Conservation (phyloP, 2,329 filamentous ascomycete genomes). For the Tolypocladium tropicale region DNA sequence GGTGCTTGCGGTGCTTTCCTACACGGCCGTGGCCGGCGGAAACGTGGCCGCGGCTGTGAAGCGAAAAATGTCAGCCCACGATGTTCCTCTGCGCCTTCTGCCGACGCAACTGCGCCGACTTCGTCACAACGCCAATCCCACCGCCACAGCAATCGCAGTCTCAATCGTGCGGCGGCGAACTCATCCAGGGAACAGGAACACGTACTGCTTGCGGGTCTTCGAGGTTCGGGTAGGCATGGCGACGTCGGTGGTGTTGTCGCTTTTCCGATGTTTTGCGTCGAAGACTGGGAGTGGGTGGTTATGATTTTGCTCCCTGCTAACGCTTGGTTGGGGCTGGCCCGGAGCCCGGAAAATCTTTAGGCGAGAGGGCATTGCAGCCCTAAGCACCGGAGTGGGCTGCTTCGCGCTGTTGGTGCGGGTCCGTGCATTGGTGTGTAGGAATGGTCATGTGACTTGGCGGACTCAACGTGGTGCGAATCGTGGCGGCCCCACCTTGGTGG, state of each 20-base stretch:
- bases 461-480: slow-evolving; percentile 11
- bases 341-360: slow-evolving; percentile 23
- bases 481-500: slow-evolving; percentile 9
- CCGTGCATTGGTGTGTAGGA: background rate
- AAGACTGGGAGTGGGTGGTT: slow-evolving; percentile 24
- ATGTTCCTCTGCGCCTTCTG: background rate
- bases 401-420: slow-evolving; percentile 1
- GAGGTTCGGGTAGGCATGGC: slow-evolving; percentile 65
- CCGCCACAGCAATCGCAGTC: background rate
- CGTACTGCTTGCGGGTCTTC: slow-evolving; percentile 72
- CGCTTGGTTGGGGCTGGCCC: slow-evolving; percentile 13
- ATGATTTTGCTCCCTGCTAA: slow-evolving; percentile 27
- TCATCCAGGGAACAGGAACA: slow-evolving; percentile 19
- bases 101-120: background rate
- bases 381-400: slow-evolving; percentile 18
- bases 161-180: slow-evolving; percentile 1
- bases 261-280: slow-evolving; percentile 27
- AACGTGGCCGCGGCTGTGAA: slow-evolving; percentile 82
- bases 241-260: slow-evolving; percentile 36
- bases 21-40: slow-evolving; percentile 96
- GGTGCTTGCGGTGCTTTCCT: slow-evolving; percentile 96
- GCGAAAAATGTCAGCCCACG: slow-evolving; percentile 11
- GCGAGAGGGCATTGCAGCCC: slow-evolving; percentile 31
- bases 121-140: background rate
- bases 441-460: slow-evolving; percentile 21